These are phyloP conservation scores for Ophiobolus disseminans DNA, from an alignment of 2,329 filamentous ascomycete species.

Conservation along the genomic window DNA sequence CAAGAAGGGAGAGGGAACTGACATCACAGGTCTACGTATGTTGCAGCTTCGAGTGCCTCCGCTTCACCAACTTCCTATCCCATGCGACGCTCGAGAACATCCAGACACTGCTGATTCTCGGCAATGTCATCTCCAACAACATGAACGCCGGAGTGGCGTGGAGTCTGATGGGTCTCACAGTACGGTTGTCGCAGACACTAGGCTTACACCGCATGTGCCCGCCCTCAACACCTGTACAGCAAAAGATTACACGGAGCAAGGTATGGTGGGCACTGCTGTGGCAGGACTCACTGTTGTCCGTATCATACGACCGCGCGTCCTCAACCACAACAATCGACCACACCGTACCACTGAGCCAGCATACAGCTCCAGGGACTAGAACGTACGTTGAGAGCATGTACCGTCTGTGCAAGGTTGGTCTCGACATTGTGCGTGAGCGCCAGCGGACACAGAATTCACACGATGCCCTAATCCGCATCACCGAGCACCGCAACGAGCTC, in stretches of 20 bases:
- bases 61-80: constrained; percentile 69
- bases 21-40: constrained; percentile 71
- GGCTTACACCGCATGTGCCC: constrained; percentile 67
- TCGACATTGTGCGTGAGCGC: constrained; percentile 67
- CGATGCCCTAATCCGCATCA: constrained; percentile 62
- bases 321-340: constrained; percentile 63
- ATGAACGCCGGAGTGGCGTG: constrained; percentile 71
- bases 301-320: constrained; percentile 68
- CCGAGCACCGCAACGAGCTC: constrained; percentile 64
- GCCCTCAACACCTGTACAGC: constrained; percentile 58
- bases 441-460: constrained; percentile 61
- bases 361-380: constrained; percentile 57
- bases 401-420: constrained; percentile 62
- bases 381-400: constrained; percentile 67
- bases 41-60: constrained; percentile 69
- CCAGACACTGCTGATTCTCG: constrained; percentile 67
- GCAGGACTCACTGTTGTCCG: constrained; percentile 69
- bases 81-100: constrained; percentile 67
- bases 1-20: constrained; percentile 66
- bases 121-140: constrained; percentile 67
- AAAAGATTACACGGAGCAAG: constrained; percentile 48
- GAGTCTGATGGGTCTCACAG: constrained; percentile 65
- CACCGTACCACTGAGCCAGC: constrained; percentile 47
- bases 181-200: constrained; percentile 66
- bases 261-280: constrained; percentile 67